Percentiles rank a stretch among this genome's conserved stretches.
Conservation (phyloP, 1,139 yeast species). For the Wickerhamomyces sp. region DNA sequence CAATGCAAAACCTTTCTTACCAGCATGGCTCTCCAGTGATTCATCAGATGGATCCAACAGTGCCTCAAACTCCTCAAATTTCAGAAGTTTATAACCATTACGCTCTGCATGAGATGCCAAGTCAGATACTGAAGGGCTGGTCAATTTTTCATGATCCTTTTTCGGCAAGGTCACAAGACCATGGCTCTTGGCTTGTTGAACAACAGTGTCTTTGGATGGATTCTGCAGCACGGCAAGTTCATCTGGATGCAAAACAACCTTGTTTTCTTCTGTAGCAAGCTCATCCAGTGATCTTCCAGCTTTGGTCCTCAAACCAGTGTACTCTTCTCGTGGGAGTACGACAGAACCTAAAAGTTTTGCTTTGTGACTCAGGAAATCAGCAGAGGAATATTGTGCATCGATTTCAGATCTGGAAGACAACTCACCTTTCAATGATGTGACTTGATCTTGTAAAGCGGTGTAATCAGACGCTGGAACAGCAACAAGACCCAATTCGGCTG, state of each 20-base stretch:
- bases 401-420: slow-evolving; percentile 19
- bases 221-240: slow-evolving; percentile 19
- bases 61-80: slow-evolving; percentile 22
- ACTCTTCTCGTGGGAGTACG: slow-evolving; percentile 26
- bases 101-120: slow-evolving; percentile 20
- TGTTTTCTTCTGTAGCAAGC: slow-evolving; percentile 7
- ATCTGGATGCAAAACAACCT: slow-evolving; percentile 12
- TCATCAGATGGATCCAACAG: slow-evolving; percentile 16
- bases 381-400: slow-evolving; percentile 14
- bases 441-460: slow-evolving; percentile 20
- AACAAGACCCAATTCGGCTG: slow-evolving; percentile 24
- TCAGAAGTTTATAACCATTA: slow-evolving; percentile 26
- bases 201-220: slow-evolving; percentile 16
- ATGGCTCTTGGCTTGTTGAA: slow-evolving; percentile 17
- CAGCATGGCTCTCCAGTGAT: slow-evolving; percentile 22
- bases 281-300: slow-evolving; percentile 18
- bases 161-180: slow-evolving; percentile 26
- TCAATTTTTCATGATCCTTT: slow-evolving; percentile 10
- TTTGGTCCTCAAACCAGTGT: slow-evolving; percentile 23
- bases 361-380: neutral
- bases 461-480: slow-evolving; percentile 29
- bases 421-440: slow-evolving; percentile 20
- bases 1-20: slow-evolving; percentile 6
- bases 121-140: slow-evolving; percentile 8
- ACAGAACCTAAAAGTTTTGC: slow-evolving; percentile 21